Percentiles rank a stretch among this genome's conserved stretches.
phyloP scores from a whole-genome alignment of 1,284 basidiomycete genomes.

The Inonotus obliquus region DNA sequence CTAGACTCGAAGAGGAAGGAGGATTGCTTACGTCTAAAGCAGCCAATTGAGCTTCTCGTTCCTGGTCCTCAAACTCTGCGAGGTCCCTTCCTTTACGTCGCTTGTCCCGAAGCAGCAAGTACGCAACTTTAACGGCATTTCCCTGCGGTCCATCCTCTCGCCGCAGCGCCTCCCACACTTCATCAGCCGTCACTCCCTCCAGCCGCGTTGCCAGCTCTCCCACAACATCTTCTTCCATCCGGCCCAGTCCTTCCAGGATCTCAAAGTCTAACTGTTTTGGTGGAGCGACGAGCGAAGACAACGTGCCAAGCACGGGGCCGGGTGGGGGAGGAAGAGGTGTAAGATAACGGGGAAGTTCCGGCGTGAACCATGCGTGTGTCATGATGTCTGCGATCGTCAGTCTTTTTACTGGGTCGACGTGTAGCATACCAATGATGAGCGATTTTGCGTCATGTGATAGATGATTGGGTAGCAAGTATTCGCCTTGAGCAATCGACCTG shows the following conservation, averaged over 20 bases:
- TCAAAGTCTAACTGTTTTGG: conserved; percentile 66
- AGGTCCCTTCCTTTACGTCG: conserved; percentile 77
- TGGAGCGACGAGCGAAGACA: conserved; percentile 64
- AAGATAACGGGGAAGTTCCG: conserved; percentile 83
- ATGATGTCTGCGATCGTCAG: conserved; percentile 90
- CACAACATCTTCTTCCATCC: conserved; percentile 87
- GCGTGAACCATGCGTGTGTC: conserved; percentile 83
- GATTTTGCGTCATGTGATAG: conserved; percentile 73
- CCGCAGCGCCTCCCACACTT: conserved; percentile 82
- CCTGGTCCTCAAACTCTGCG: conserved; percentile 71
- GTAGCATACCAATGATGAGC: conserved; percentile 84
- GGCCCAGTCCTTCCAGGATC: conserved; percentile 78
- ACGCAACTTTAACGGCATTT: conserved; percentile 95
- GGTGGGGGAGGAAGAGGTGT: conserved; percentile 79
- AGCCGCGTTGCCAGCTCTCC: conserved; percentile 77
- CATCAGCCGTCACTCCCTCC: conserved; percentile 72
- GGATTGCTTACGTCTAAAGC: conserved; percentile 64
- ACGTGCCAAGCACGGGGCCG: conserved; percentile 66
- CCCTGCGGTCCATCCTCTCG: conserved; percentile 80
- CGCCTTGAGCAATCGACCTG: conserved; percentile 92
- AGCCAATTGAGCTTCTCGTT: conserved; percentile 74
- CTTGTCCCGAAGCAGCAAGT: conserved; percentile 90
- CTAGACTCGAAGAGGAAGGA: neutral
- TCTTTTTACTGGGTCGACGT: conserved; percentile 88
- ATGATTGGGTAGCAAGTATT: conserved; percentile 77